Base-by-base conservation (phyloP, 805 yeast species). In the Komagataella ulmi region DNA sequence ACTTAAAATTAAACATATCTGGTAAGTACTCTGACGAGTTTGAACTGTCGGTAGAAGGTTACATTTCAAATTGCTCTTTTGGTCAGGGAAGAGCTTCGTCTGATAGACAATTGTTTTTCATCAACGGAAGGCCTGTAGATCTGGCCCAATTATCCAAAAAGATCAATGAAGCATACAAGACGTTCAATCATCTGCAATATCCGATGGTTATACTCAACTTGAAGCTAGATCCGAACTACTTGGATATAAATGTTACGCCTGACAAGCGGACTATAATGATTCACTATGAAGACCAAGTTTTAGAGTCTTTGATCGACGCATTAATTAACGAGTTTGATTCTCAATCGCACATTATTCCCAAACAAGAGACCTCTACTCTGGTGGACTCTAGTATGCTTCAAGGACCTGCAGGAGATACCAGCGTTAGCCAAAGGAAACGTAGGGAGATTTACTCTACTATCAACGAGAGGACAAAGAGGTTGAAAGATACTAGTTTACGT, bases 191-290 rank as follows among this genome's bases (percentile, higher is more conserved):
- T 58, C 70, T 81, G 3, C 97, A 89, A 59, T 74, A 62, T 50
- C 98, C 98, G 0, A 77, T 80, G 8, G 71, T 85, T 49, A 71
- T 88, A 2, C 58, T 88, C 2, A 73, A 93, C 63, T 57, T 93
- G 18, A 59, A 60, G 12, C 61, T 88, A 5, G 73, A 76, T 45
- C 71, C 85, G 0, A 58, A 61, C 23, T 68, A 71, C 44, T 54
- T 83, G n/a, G 99, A 93, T 65, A 73, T 93, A 17, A 93, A 93
- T 64, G 85, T 93, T 1, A 83, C 96, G 0, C 98, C 99, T 0
- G 97, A 93, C 63, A 93, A 93, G 62, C 71, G 91, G 50, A 77
- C 80, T 2, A 72, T 90, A 1, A 61, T 86, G 58, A 61, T 89
- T 1, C 88, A 83, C 53, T 72, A 80, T 54, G 97, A 90, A 63